Conservation (phyloP, 441 rosid species). For the Gossypium aridum region DNA sequence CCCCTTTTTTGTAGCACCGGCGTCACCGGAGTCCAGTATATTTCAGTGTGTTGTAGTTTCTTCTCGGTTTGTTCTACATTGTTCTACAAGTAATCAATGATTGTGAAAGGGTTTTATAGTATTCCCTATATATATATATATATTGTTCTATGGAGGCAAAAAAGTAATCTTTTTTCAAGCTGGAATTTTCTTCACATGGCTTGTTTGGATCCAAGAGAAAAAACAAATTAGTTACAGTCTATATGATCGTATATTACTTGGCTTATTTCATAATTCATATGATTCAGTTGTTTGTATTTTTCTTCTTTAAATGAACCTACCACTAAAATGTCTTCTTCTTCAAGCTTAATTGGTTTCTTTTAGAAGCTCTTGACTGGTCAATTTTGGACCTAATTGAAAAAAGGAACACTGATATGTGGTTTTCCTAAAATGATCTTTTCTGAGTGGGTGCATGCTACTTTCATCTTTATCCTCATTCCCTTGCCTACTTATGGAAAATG, state of each 20-base stretch:
- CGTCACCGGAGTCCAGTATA: not conserved
- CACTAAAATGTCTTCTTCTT: not conserved
- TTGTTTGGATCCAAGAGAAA: conserved; percentile 12
- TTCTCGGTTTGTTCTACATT: conserved; percentile 6
- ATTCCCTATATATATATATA: too few species aligned
- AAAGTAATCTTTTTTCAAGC: not conserved
- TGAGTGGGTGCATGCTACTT: too few species aligned
- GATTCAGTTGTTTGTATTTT: not conserved
- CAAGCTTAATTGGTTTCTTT: too few species aligned
- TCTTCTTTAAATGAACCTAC: not conserved
- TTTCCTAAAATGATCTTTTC: too few species aligned
- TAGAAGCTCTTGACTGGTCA: too few species aligned
- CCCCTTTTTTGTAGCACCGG: not conserved
- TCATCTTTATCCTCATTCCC: too few species aligned
- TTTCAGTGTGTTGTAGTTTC: not conserved
- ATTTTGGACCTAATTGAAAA: too few species aligned
- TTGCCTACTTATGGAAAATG: too few species aligned
- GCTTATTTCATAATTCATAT: not conserved
- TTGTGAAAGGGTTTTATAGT: not conserved
- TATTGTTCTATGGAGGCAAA: too few species aligned
- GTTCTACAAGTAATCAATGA: conserved; percentile 5
- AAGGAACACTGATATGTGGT: too few species aligned
- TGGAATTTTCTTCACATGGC: conserved; percentile 6
- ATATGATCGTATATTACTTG: not conserved
- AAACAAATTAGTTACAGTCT: not conserved